Evolutionary conservation across 2,329 filamentous ascomycete species (phyloP), one percentile per base, ranked within the genome.

Genomic region (Clarireedia sp.): DNA sequence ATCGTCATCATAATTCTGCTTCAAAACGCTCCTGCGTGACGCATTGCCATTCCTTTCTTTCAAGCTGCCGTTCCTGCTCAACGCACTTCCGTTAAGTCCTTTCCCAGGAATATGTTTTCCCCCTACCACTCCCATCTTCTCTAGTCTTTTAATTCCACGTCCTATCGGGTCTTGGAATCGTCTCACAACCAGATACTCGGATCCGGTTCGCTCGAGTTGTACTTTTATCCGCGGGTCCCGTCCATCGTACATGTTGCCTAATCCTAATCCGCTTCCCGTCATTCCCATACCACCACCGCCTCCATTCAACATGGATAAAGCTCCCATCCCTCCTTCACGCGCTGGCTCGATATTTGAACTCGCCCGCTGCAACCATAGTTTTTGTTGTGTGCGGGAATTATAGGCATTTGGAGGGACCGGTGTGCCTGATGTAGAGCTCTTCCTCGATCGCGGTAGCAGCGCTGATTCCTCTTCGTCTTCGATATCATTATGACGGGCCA

Each of bases 171-270:
- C 87, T 64, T 87, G 83, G 66, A 86, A 86, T 45, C 86, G 76
- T 53, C 85, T 78, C 36, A 90, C 83, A 8, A 88, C 85, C n/a
- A 84, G 76, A 67, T 89, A 89, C 66, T 89, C 86, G 70, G 86
- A 80, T 16, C 82, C 83, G 1, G 85, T 86, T 47, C 83, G 78
- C 67, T 89, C 85, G 53, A 89, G 77, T 48, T 86, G 77, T 66
- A 81, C 79, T 63, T 78, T 75, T 26, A 87, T 76, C 4, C 85
- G 77, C 1, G 83, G 83, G 63, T 88, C 84, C 67, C 78, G 72
- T 47, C 76, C 75, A 56, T 83, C 81, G 58, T 80, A 81, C n/a
- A 75, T 76, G 5, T 75, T 74, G 3, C 76, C 78, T 9, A 78
- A 60, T 21, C 51, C 51, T 3, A 41, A 54, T 48, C 47, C n/a